Base-by-base conservation (phyloP, 129 eudicot genomes). In the Mikania micrantha region DNA sequence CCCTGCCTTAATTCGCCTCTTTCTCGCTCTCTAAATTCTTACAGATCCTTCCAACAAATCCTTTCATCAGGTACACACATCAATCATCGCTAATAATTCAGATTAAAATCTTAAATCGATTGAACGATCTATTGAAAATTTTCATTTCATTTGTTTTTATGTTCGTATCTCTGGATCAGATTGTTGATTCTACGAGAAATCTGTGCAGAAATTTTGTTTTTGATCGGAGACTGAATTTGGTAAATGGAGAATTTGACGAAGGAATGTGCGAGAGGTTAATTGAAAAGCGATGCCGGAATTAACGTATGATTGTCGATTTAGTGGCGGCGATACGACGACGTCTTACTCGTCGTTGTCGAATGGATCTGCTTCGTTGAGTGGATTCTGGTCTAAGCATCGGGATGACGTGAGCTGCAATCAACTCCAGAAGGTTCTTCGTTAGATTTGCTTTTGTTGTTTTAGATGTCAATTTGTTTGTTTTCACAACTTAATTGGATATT, bases 321-420 rank as follows among this genome's bases (percentile, higher is more conserved):
- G 80, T 59, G 32, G 59, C 71, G 71, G 71, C 66, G 68, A 63
- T 60, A 64, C 76, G 60, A 67, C 85, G 74, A 47, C 82, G 75
- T 76, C 80, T 65, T 74, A 64, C 69, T 72, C 74, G 74, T 64
- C 72, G 66, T 73, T 84, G 44, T 67, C 68, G 4, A 78, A 79
- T 85, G 87, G 84, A 68, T 79, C 85, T 63, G 74, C 78, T 45
- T 66, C 85, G 4, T 69, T 82, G 49, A 83, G 80, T 82, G 91
- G 82, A 58, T 88, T 88, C 44, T 88, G 98, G 98, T 88, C 98
- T 19, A 84, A 88, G 66, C 88, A 83, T 53, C 83, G 96, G 1
- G 84, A 79, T 48, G 96, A 76, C 60, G 69, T 91, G 40, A 84
- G 87, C 87, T 77, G 78, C 72, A 81, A 83, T 82, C 96, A 85